These are phyloP conservation scores for Aspergillus melleus DNA, from an alignment of 2,329 filamentous ascomycete species.

Conservation along the genomic window DNA sequence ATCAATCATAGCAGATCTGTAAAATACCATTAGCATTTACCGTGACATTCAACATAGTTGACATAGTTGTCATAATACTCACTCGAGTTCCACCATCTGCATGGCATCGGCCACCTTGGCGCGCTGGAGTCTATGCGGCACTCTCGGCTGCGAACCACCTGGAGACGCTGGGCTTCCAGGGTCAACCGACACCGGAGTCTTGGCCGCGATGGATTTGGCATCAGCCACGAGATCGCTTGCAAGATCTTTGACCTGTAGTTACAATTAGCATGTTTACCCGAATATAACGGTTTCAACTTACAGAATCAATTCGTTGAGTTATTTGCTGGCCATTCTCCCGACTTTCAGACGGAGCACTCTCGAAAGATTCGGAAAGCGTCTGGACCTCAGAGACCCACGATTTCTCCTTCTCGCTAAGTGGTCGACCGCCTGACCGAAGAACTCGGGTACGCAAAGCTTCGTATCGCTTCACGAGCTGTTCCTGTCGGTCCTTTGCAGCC, in stretches of 20 bases:
- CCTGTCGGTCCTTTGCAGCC: slow-evolving; percentile 41
- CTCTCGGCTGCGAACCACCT: slow-evolving; percentile 28
- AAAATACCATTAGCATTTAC: slow-evolving; percentile 8
- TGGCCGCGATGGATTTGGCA: slow-evolving; percentile 34
- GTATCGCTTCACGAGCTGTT: slow-evolving; percentile 42
- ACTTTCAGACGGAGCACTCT: slow-evolving; percentile 22
- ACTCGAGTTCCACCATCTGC: slow-evolving; percentile 53
- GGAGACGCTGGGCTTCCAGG: slow-evolving; percentile 32
- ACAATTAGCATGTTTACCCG: slow-evolving; percentile 14
- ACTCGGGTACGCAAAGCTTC: slow-evolving; percentile 46
- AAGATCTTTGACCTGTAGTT: slow-evolving; percentile 41
- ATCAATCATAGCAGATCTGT: slow-evolving; percentile 45
- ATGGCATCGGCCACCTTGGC: slow-evolving; percentile 50
- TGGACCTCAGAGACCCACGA: slow-evolving; percentile 48
- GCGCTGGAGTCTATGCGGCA: slow-evolving; percentile 46
- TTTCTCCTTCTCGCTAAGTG: slow-evolving; percentile 48
- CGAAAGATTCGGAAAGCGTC: slow-evolving; percentile 38
- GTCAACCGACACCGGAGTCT: slow-evolving; percentile 26
- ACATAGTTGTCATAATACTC: slow-evolving; percentile 18
- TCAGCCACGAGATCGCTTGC: slow-evolving; percentile 39
- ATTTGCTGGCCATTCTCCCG: slow-evolving; percentile 29
- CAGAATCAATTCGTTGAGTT: slow-evolving; percentile 40
- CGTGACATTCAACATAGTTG: not conserved
- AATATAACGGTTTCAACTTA: slow-evolving; percentile 23
- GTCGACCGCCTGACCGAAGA: slow-evolving; percentile 42